Conservation (phyloP, 164 flowering plant genomes). For the Chimonanthus praecox region DNA sequence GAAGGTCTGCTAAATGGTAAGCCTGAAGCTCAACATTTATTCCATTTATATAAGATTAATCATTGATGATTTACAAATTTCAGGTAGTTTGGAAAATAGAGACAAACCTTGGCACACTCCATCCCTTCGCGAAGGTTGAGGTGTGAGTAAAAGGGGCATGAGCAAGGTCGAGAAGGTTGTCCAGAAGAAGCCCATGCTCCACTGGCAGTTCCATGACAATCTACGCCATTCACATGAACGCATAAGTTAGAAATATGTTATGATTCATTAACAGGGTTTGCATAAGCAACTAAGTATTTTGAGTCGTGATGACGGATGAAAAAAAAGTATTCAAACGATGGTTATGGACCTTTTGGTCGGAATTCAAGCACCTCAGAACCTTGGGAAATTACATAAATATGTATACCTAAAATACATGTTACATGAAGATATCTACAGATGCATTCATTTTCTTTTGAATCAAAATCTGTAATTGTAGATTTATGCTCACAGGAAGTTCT, state of each 20-base stretch:
- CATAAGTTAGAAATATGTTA: neutral
- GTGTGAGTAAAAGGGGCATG: constrained; percentile 99
- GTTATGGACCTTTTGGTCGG: too few species aligned
- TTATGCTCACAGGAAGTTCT: neutral
- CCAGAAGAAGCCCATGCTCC: constrained; percentile 91
- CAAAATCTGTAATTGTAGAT: neutral
- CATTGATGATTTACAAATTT: too few species aligned
- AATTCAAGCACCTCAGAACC: neutral
- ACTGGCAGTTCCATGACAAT: constrained; percentile 94
- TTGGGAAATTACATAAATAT: neutral
- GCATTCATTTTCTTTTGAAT: neutral
- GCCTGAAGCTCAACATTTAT: too few species aligned
- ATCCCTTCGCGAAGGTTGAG: constrained; percentile 97
- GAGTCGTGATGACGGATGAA: too few species aligned
- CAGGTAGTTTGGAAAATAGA: neutral
- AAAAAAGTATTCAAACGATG: too few species aligned
- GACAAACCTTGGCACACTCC: constrained; percentile 90
- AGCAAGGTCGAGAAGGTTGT: constrained; percentile 94
- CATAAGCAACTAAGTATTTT: neutral
- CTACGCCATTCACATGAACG: constrained; percentile 29
- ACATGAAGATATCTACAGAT: neutral
- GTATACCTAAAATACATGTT: neutral
- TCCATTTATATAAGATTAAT: too few species aligned
- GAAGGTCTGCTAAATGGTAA: too few species aligned
- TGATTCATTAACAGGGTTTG: neutral